A percentile compares a stretch with the other conserved stretches of the same genome.
Evolutionary conservation across 129 eudicot genomes (phyloP).

Genomic region (Helichrysum umbraculigerum): DNA sequence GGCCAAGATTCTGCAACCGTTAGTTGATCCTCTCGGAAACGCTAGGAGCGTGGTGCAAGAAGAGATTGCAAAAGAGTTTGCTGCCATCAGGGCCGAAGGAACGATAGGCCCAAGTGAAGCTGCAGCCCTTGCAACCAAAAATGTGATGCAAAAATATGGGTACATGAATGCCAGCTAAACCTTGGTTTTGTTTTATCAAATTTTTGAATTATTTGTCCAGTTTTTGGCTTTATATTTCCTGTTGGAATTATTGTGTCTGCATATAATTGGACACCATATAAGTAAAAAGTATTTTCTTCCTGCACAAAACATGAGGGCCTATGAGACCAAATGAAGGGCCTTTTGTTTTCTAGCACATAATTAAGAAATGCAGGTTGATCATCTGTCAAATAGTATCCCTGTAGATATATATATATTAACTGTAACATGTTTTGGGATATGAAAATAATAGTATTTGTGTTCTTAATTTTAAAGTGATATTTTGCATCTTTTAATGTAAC

Average conservation of each 20-base stretch:
- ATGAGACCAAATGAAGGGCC: constrained; percentile 3
- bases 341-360: constrained; percentile 21
- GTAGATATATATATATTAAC: not conserved
- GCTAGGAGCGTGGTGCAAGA: constrained; percentile 73
- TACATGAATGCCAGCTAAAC: constrained; percentile 25
- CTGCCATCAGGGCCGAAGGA: constrained; percentile 74
- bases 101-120: constrained; percentile 77
- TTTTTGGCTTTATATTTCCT: constrained; percentile 14
- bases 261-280: constrained; percentile 9
- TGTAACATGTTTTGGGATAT: not conserved
- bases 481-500: too few relatives aligned
- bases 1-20: constrained; percentile 19
- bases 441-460: not conserved
- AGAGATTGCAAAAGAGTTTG: constrained; percentile 68
- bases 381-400: constrained; percentile 15
- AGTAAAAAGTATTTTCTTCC: not conserved
- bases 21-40: constrained; percentile 57
- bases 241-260: constrained; percentile 18
- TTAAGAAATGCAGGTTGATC: constrained; percentile 4
- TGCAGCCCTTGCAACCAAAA: constrained; percentile 74
- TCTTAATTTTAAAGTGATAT: not conserved
- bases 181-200: constrained; percentile 15
- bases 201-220: constrained; percentile 1
- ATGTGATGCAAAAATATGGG: constrained; percentile 77
- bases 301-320: constrained; percentile 6